Conservation (phyloP, 208 protist genomes). For the Lotmaria passim region DNA sequence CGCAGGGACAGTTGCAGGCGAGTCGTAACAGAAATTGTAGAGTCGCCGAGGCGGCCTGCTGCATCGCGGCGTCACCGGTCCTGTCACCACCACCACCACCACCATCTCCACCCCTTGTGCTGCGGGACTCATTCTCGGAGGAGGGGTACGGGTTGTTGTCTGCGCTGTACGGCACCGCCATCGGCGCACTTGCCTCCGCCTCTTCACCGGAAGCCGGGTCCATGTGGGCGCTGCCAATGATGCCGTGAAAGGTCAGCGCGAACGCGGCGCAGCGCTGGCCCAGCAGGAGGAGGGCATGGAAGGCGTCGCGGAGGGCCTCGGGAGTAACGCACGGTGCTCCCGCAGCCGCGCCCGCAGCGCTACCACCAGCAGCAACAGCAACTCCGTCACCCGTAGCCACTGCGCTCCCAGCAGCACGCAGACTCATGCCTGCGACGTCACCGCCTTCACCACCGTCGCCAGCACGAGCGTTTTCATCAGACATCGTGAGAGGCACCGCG, state of each 20-base stretch:
- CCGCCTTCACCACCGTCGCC: not conserved
- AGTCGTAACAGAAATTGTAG: slow-evolving; percentile 58
- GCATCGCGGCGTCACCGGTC: slow-evolving; percentile 13
- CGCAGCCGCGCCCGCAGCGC: not conserved
- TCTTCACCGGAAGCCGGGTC: not conserved
- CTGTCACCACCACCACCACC: not conserved
- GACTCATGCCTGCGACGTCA: not conserved
- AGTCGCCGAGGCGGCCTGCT: slow-evolving; percentile 41
- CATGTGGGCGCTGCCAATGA: not conserved
- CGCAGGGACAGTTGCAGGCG: slow-evolving; percentile 79
- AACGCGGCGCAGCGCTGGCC: slow-evolving; percentile 39
- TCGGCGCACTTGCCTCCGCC: not conserved
- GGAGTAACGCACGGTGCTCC: slow-evolving; percentile 6
- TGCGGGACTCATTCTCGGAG: slow-evolving; percentile 7
- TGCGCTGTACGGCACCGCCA: not conserved
- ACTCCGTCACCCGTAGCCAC: not conserved
- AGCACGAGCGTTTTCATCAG: not conserved
- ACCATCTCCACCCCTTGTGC: not conserved
- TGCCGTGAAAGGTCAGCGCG: slow-evolving; percentile 32
- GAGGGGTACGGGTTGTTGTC: slow-evolving; percentile 3
- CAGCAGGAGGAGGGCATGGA: slow-evolving; percentile 34
- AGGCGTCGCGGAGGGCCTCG: slow-evolving; percentile 33
- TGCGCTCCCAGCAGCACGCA: not conserved
- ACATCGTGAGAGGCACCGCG: not conserved
- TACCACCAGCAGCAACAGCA: not conserved